Percentiles rank a stretch among this genome's conserved stretches.
Evolutionary conservation across 441 rosid species (phyloP).

Genomic region (Geranium incanum): DNA sequence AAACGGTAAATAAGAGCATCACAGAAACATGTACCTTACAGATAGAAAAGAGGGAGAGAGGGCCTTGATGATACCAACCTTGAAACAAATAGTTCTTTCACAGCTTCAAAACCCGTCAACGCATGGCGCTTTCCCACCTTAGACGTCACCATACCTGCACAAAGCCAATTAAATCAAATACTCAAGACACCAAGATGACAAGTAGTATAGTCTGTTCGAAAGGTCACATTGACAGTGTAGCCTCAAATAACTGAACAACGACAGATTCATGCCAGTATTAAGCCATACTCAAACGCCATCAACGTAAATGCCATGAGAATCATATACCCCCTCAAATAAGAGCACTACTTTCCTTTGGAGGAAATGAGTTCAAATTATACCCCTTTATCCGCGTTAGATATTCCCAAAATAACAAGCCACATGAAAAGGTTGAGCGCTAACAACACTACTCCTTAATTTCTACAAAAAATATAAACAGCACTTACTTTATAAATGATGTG

Average conservation of each 20-base stretch:
- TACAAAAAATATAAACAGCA: too few relatives aligned
- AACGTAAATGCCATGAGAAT: neutral
- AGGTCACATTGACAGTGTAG: neutral
- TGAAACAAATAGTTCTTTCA: conserved; percentile 67
- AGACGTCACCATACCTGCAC: conserved; percentile 81
- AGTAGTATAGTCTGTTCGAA: neutral
- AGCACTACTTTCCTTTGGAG: neutral
- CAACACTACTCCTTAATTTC: too few relatives aligned
- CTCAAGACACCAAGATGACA: neutral
- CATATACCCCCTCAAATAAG: neutral
- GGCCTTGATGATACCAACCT: conserved; percentile 33
- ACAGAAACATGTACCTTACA: neutral
- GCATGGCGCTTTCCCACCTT: conserved; percentile 93
- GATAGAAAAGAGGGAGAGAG: neutral
- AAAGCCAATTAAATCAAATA: neutral
- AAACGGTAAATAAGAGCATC: conserved; percentile 5
- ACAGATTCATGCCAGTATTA: neutral
- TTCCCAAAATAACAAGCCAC: neutral
- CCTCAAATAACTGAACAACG: neutral
- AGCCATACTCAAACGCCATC: neutral
- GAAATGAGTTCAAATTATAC: neutral
- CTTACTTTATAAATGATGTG: too few relatives aligned
- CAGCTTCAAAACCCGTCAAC: conserved; percentile 71
- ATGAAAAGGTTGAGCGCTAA: neutral
- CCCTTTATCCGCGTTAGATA: neutral